Evolutionary conservation across 2,329 filamentous ascomycete species (phyloP).

Genomic region (Alternaria dauci): DNA sequence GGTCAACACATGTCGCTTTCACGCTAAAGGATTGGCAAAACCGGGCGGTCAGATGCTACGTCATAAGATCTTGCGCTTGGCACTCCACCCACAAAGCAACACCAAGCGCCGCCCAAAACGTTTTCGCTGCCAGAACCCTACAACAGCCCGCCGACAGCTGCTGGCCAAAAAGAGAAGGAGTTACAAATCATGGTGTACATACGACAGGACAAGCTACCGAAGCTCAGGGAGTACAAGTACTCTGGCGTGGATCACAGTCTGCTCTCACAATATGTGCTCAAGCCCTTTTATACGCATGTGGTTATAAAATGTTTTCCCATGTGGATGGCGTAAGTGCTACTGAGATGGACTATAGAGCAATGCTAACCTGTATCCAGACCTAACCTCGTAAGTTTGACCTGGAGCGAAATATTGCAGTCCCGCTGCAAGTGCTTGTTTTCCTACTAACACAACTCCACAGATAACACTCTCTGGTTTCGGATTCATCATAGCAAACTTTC

Average conservation of each 20-base stretch:
- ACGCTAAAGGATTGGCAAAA: conserved; percentile 5
- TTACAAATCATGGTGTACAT: conserved; percentile 83
- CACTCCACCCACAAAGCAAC: conserved; percentile 20
- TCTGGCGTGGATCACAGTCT: conserved; percentile 89
- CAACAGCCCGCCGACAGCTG: conserved; percentile 14
- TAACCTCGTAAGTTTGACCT: conserved; percentile 46
- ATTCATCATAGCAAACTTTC: conserved; percentile 87
- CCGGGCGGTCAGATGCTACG: conserved; percentile 30
- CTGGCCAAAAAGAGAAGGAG: conserved; percentile 3
- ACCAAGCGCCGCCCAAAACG: conserved; percentile 5
- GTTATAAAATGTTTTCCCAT: conserved; percentile 95
- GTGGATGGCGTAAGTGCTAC: conserved; percentile 81
- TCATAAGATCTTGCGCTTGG: conserved; percentile 46
- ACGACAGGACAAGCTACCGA: conserved; percentile 85
- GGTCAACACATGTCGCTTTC: background rate
- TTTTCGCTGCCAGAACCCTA: conserved; percentile 22
- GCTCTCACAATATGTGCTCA: conserved; percentile 89
- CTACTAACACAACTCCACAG: conserved; percentile 42
- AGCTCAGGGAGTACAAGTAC: conserved; percentile 95
- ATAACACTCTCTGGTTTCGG: conserved; percentile 91
- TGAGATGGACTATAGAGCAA: background rate
- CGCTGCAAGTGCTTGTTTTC: conserved; percentile 7
- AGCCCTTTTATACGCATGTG: conserved; percentile 95
- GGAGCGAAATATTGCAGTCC: background rate
- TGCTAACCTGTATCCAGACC: conserved; percentile 43